A percentile compares a stretch with the other conserved stretches of the same genome.
phyloP scores from a whole-genome alignment of 495 filamentous ascomycete genomes.

The Cladorrhinum samala region DNA sequence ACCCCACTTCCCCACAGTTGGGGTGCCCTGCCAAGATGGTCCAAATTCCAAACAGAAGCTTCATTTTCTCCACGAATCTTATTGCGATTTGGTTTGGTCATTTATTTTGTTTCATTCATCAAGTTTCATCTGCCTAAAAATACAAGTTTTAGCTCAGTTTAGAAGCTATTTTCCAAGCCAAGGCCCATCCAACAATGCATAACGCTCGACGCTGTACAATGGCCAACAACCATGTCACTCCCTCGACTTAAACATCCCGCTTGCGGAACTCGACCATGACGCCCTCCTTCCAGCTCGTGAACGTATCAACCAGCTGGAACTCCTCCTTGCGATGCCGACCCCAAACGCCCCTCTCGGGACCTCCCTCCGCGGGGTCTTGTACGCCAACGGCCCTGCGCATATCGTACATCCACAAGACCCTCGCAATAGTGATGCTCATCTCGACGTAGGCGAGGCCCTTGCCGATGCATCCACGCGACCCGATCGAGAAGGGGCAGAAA shows the following conservation, averaged over 20 bases:
- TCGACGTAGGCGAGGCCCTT: conserved; percentile 52
- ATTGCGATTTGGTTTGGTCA: background rate
- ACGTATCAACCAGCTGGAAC: conserved; percentile 52
- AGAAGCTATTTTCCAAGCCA: no score
- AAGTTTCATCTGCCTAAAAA: background rate
- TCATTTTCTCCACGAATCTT: conserved; percentile 6
- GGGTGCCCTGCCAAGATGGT: background rate
- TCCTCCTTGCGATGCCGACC: conserved; percentile 42
- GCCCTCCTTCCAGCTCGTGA: conserved; percentile 54
- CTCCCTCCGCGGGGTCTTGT: conserved; percentile 37
- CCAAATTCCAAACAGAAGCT: background rate
- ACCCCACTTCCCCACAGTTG: conserved; percentile 2
- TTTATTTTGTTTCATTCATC: background rate
- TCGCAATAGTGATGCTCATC: conserved; percentile 43
- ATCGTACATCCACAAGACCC: conserved; percentile 45
- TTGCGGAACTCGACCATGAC: conserved; percentile 50
- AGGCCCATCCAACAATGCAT: no score
- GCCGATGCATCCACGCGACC: conserved; percentile 53
- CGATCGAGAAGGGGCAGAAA: conserved; percentile 54
- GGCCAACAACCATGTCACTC: background rate
- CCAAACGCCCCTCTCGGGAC: conserved; percentile 32
- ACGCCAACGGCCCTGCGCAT: conserved; percentile 37
- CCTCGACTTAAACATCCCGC: conserved; percentile 16
- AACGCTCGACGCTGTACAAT: background rate
- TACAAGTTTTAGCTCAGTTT: no score